Base-by-base conservation (phyloP, 805 yeast species). In the Trichomonascus vanleenenianus region DNA sequence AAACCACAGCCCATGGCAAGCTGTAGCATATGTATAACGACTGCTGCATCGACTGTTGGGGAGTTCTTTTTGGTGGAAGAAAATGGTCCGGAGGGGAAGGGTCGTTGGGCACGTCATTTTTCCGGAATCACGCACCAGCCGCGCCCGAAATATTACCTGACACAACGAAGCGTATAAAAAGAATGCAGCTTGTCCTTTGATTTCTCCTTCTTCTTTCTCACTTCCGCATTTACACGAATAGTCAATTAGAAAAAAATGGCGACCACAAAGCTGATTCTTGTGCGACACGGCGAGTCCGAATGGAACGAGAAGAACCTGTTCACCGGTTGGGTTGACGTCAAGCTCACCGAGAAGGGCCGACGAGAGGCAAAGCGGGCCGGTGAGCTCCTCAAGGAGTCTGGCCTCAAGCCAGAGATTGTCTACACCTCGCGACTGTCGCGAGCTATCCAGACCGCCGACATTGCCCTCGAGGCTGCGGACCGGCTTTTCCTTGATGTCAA, bases 271-370 rank as follows among this genome's bases (percentile, higher is more conserved):
- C 77, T 89, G 70, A 81, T 89, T 66, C 77, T 89, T 66, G 88
- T 91, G 59, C 89, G 97, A 78, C 97, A 89, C 89, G 97, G 97
- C 63, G 96, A 91, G 78, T 85, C 95, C 74, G 97, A 86, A 71
- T 89, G 97, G 97, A 89, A 89, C 72, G 95, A 87, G 72, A 86
- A 87, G 77, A 91, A 89, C 79, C 77, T 89, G 59, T 89, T 89
- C 83, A 89, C 97, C 69, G 97, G 97, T 65, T 89, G 97, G 97
- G 97, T 91, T 53, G 97, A 89, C 70, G 95, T 87, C 58, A 74
- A 78, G 63, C 78, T 89, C 67, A 81, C 91, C 45, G 88, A 75
- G 51, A 70, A 76, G 58, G 97, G 97, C 71, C 79, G 75, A 66
- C 76, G 81, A 66, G 97, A 89, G 75, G 97, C 97, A 59, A 74